phyloP scores from a whole-genome alignment of 495 filamentous ascomycete species.

The Neurospora sp. region DNA sequence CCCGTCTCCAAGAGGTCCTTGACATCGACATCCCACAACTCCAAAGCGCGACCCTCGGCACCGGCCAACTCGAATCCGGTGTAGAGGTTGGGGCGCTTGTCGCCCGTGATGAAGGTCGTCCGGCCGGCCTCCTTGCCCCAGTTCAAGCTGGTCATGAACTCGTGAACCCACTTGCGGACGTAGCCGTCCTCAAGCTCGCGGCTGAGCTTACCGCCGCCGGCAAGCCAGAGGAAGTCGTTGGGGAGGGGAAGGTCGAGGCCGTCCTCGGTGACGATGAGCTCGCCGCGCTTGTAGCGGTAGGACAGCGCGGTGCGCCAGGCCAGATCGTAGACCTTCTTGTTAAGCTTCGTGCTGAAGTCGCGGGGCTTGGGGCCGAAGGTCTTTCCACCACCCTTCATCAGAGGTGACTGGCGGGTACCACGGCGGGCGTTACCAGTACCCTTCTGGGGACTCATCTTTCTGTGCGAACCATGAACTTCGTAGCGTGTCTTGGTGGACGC shows the following conservation, averaged over 20 bases:
- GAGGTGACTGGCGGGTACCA: constrained; percentile 73
- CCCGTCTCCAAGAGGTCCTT: constrained; percentile 84
- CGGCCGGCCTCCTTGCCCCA: constrained; percentile 62
- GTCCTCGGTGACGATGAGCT: constrained; percentile 75
- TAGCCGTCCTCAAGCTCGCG: constrained; percentile 33
- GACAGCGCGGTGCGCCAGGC: constrained; percentile 93
- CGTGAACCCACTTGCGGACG: constrained; percentile 48
- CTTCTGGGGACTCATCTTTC: constrained; percentile 77
- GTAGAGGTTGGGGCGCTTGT: constrained; percentile 42
- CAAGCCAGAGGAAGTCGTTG: constrained; percentile 29
- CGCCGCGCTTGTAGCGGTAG: constrained; percentile 76
- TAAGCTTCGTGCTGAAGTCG: constrained; percentile 77
- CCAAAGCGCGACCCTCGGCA: constrained; percentile 57
- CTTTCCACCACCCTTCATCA: constrained; percentile 78
- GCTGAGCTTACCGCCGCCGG: constrained; percentile 14
- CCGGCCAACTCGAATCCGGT: constrained; percentile 48
- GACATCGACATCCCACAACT: constrained; percentile 72
- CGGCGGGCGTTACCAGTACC: constrained; percentile 69
- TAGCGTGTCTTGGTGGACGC: constrained; percentile 74
- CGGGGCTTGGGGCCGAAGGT: constrained; percentile 77
- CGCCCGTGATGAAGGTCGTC: constrained; percentile 67
- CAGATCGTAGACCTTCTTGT: constrained; percentile 85
- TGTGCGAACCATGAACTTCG: constrained; percentile 71
- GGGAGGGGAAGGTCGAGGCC: constrained; percentile 51
- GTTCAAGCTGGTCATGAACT: constrained; percentile 58